phyloP scores from a whole-genome alignment of 352 stramenopile species.

The Thalassiosira pacifica region DNA sequence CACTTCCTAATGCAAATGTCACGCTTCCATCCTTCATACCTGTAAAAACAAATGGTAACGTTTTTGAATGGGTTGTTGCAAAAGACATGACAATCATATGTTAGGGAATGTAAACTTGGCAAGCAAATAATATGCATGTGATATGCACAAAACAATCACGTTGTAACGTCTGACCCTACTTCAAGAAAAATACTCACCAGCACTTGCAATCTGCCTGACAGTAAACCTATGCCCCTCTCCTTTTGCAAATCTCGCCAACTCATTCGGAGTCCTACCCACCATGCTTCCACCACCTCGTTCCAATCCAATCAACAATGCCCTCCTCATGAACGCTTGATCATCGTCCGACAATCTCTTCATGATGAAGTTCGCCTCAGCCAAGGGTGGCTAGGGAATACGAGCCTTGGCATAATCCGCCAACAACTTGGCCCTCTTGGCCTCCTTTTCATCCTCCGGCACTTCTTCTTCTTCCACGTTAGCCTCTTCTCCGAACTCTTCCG shows the following conservation, averaged over 20 bases:
- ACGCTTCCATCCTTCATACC: slow-evolving; percentile 85
- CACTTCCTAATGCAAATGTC: slow-evolving; percentile 79
- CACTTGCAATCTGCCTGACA: slow-evolving; percentile 78
- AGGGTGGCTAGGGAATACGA: slow-evolving; percentile 80
- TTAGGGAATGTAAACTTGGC: too few species aligned
- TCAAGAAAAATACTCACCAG: slow-evolving; percentile 11
- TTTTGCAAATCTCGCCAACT: slow-evolving; percentile 72
- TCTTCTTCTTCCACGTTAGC: slow-evolving; percentile 58
- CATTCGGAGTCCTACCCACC: slow-evolving; percentile 65
- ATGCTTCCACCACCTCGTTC: slow-evolving; percentile 53
- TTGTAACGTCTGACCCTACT: too few species aligned
- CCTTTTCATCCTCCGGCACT: slow-evolving; percentile 32
- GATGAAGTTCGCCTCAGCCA: slow-evolving; percentile 84
- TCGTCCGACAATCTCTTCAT: slow-evolving; percentile 7
- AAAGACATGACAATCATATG: too few species aligned
- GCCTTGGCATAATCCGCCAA: slow-evolving; percentile 77
- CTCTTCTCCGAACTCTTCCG: slow-evolving; percentile 47
- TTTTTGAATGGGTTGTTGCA: too few species aligned
- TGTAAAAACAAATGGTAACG: too few species aligned
- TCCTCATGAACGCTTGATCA: slow-evolving; percentile 74
- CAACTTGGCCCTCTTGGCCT: slow-evolving; percentile 54
- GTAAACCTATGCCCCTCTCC: slow-evolving; percentile 79
- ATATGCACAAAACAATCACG: too few species aligned
- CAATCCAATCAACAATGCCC: slow-evolving; percentile 78
- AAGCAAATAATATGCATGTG: too few species aligned